Evolutionary conservation across 106 monocot species (phyloP), one percentile per base, ranked within the genome.

Genomic region (Acorus calamus): DNA sequence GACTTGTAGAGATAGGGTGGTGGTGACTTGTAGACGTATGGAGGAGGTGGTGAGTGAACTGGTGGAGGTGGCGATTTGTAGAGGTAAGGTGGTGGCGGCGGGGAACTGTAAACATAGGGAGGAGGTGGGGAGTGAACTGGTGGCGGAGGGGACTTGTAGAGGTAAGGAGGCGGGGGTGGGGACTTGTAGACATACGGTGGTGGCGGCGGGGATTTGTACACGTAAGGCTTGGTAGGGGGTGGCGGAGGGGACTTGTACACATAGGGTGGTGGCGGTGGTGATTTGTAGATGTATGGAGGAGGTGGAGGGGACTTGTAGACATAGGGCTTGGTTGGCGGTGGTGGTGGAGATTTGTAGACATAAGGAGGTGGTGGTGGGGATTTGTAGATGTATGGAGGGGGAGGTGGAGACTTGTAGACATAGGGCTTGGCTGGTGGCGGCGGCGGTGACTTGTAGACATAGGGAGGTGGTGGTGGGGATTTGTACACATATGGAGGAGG

Each of bases 81-180:
- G 56, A n/a, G 11, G 56, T 56, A 56, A n/a, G 56, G 56, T 56
- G 56, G 56, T 56, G 56, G 56, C 4, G 56, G 56, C 14, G 56
- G 56, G 0, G 56, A 56, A 4, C 14, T 56, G 56, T 56, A 56
- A 11, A n/a, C 4, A n/a, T 56, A 56, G n/a, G 56, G 56, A 13
- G 58, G 58, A 6, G 58, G 58, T 3, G 58, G 58, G 8, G 14
- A 58, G 2, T 14, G 58, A 7, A 42, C 14, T 13, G 58, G 58
- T 58, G 58, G 58, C 7, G 58, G 58, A 41, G 58, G 58, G 11
- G 58, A 58, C 14, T 58, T 58, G 58, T 58, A 58, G 4, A 41
- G 28, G 58, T 58, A 58, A 1, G 58, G 41, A 2, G 58, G 58
- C 2, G 58, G 12, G 8, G 60, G 60, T 10, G 60, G 60, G 2